Percentiles rank a stretch among this genome's conserved stretches.
phyloP scores from a whole-genome alignment of 208 protist species.

The Trypanosoma scelopori region DNA sequence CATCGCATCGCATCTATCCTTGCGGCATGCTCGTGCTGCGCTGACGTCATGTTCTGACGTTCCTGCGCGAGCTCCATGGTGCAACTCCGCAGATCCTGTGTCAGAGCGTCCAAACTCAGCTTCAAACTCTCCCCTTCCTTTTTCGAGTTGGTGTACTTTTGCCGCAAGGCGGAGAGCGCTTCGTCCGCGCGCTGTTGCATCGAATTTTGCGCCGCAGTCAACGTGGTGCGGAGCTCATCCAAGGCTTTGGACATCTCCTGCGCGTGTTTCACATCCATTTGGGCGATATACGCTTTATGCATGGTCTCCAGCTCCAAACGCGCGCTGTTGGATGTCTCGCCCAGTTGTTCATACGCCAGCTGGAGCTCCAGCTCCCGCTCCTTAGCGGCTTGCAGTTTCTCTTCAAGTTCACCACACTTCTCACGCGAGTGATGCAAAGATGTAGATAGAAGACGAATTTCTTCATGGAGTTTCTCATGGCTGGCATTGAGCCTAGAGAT shows the following conservation, averaged over 20 bases:
- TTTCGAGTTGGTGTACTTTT: slow-evolving; percentile 15
- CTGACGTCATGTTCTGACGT: slow-evolving; percentile 20
- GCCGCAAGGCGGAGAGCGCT: slow-evolving; percentile 18
- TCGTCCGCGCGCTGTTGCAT: slow-evolving; percentile 20
- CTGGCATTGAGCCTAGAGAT: slow-evolving; percentile 9
- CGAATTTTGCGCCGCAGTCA: slow-evolving; percentile 25
- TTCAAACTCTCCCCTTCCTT: slow-evolving; percentile 21
- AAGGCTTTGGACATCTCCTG: slow-evolving; percentile 14
- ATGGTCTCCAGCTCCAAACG: slow-evolving; percentile 6
- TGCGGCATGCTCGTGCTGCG: slow-evolving; percentile 1
- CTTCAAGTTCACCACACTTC: slow-evolving; percentile 28
- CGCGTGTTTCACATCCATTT: slow-evolving; percentile 3
- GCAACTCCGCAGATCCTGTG: slow-evolving; percentile 29
- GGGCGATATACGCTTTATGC: slow-evolving; percentile 7
- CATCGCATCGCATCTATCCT: slow-evolving; percentile 20
- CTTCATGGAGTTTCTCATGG: not conserved
- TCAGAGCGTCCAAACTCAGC: slow-evolving; percentile 10
- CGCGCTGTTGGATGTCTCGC: slow-evolving; percentile 12
- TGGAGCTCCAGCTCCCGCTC: slow-evolving; percentile 6
- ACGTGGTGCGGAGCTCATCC: slow-evolving; percentile 20
- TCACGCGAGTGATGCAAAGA: not conserved
- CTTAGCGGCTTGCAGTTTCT: slow-evolving; percentile 8
- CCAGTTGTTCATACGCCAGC: slow-evolving; percentile 2
- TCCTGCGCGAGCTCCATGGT: slow-evolving; percentile 31
- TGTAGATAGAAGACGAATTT: not conserved